Percentiles rank a stretch among this genome's conserved stretches.
These are phyloP conservation scores for Taphrina deformans DNA, from an alignment of 1,139 yeast species.

Conservation along the genomic window DNA sequence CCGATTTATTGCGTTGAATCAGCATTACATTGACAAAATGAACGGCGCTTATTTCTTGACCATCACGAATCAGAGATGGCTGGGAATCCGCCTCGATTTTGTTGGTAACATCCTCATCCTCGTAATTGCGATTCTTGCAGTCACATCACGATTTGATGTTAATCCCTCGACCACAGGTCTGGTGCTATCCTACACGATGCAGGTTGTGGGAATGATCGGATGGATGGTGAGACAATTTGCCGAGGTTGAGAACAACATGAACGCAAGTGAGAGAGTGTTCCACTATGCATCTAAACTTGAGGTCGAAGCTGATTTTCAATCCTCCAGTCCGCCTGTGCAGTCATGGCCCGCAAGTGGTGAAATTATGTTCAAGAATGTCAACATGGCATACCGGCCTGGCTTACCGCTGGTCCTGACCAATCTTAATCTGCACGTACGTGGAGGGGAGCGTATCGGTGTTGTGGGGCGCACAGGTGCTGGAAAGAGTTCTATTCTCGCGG, in stretches of 20 bases:
- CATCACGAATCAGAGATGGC: constrained; percentile 76
- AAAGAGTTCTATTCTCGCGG: constrained; percentile 66
- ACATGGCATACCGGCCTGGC: constrained; percentile 70
- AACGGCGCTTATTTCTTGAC: constrained; percentile 71
- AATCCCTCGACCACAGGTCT: constrained; percentile 70
- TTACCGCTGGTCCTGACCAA: constrained; percentile 70
- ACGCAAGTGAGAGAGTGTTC: constrained; percentile 77
- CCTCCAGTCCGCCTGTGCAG: constrained; percentile 54
- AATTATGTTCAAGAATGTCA: constrained; percentile 59
- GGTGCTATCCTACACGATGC: constrained; percentile 55
- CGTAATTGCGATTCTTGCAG: constrained; percentile 61
- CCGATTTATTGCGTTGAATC: constrained; percentile 56
- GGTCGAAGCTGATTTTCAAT: constrained; percentile 58
- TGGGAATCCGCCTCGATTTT: constrained; percentile 61
- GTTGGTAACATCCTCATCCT: constrained; percentile 53
- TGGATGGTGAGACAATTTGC: constrained; percentile 55
- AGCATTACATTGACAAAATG: constrained; percentile 58
- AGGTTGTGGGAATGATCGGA: constrained; percentile 39
- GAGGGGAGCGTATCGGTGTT: constrained; percentile 67
- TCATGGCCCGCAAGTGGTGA: constrained; percentile 65
- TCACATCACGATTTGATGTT: constrained; percentile 61
- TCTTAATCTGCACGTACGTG: constrained; percentile 51
- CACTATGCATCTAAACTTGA: constrained; percentile 70
- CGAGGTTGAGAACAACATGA: constrained; percentile 77
- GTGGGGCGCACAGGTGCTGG: constrained; percentile 85